These are phyloP conservation scores for Cryomyces minteri DNA, from an alignment of 495 filamentous ascomycete genomes.

Conservation along the genomic window DNA sequence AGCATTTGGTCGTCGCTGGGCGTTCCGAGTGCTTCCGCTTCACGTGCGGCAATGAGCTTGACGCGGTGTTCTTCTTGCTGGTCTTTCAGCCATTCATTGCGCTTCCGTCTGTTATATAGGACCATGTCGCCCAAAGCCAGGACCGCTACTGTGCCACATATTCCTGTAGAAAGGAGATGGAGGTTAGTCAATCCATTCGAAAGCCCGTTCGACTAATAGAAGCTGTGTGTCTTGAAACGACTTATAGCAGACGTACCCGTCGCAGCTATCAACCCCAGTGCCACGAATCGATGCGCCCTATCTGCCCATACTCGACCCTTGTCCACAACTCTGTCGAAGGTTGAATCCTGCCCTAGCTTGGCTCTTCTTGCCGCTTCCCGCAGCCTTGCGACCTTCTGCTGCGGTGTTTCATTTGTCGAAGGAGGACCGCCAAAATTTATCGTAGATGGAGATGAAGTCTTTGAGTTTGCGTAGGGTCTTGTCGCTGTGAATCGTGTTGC, in stretches of 20 bases:
- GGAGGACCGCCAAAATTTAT: conserved; percentile 18
- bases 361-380: conserved; percentile 60
- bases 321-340: conserved; percentile 50
- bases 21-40: conserved; percentile 8
- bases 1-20: conserved; percentile 14
- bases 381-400: conserved; percentile 75
- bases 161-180: conserved; percentile 26
- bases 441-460: conserved; percentile 22
- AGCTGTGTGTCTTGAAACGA: too few relatives aligned
- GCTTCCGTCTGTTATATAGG: conserved; percentile 58
- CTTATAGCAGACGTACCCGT: conserved; percentile 38
- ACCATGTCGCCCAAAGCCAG: conserved; percentile 79
- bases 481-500: conserved; percentile 93
- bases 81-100: conserved; percentile 15
- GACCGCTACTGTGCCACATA: conserved; percentile 53
- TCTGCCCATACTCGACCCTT: conserved; percentile 60
- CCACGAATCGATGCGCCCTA: conserved; percentile 59
- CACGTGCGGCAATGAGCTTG: conserved; percentile 11
- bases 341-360: conserved; percentile 41
- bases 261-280: conserved; percentile 54
- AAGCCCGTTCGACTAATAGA: not conserved
- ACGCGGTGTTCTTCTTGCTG: conserved; percentile 12
- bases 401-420: conserved; percentile 50
- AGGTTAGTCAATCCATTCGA: not conserved
- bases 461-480: conserved; percentile 68